Conservation (phyloP, 2,329 filamentous ascomycete species). For the Trichoderma simmonsii region DNA sequence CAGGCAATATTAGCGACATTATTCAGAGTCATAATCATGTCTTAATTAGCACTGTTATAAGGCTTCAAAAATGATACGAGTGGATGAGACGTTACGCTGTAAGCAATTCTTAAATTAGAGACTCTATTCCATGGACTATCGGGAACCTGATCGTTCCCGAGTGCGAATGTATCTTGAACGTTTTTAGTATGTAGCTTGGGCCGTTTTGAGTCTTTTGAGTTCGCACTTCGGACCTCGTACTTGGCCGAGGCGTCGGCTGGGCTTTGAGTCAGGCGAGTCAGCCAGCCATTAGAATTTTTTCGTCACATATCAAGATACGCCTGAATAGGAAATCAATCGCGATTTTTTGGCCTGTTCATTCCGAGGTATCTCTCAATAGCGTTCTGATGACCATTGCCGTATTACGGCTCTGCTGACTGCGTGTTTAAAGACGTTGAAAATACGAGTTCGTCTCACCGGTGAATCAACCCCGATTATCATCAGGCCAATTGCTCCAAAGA, state of each 20-base stretch:
- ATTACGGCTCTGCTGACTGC: background rate
- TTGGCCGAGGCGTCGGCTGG: background rate
- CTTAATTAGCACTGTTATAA: too few relatives aligned
- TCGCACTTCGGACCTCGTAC: slow-evolving; percentile 6
- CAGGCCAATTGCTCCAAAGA: background rate
- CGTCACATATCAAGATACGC: background rate
- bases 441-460: background rate
- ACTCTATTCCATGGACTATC: background rate
- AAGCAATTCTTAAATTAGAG: background rate
- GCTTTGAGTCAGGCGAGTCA: background rate
- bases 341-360: background rate
- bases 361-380: background rate
- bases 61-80: background rate
- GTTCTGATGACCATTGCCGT: background rate
- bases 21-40: too few relatives aligned
- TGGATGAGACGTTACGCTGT: too few relatives aligned
- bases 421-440: background rate
- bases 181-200: background rate
- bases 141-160: background rate
- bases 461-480: background rate
- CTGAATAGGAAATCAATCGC: background rate
- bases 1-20: background rate
- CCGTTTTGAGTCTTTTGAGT: background rate
- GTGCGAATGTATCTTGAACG: background rate
- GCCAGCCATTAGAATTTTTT: background rate